phyloP scores from a whole-genome alignment of 352 stramenopile species.

The Pythium angustatum region DNA sequence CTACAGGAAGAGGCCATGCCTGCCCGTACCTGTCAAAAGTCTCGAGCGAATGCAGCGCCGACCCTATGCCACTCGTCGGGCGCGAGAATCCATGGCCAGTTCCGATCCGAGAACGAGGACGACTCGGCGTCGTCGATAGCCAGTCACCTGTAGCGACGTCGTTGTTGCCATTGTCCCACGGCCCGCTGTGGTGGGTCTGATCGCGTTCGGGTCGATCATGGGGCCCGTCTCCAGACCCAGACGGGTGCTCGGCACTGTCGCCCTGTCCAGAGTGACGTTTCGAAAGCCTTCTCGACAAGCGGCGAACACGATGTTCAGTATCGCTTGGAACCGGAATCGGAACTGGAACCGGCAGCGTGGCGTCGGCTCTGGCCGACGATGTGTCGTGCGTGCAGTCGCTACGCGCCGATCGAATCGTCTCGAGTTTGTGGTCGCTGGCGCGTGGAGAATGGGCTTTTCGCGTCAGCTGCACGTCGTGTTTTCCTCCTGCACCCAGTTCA shows the following conservation, averaged over 20 bases:
- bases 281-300: slow-evolving; percentile 12
- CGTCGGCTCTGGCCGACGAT: neutral
- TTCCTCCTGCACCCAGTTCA: neutral
- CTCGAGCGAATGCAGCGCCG: neutral
- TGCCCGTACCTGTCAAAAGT: neutral
- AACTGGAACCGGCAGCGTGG: neutral
- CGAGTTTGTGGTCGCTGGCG: neutral
- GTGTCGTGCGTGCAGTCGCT: neutral
- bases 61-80: neutral
- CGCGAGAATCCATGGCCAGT: neutral
- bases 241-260: neutral
- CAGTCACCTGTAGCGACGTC: neutral
- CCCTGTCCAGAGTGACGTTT: neutral
- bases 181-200: neutral
- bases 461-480: neutral
- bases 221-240: too few relatives aligned
- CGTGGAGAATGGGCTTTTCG: neutral
- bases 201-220: slow-evolving; percentile 2
- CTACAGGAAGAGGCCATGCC: too few relatives aligned
- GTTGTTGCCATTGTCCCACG: neutral
- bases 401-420: neutral
- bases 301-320: neutral
- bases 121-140: neutral
- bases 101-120: neutral
- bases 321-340: neutral